Evolutionary conservation across 1,139 yeast genomes (phyloP), one percentile per base, ranked within the genome.

Genomic region (Lodderomyces margitis): DNA sequence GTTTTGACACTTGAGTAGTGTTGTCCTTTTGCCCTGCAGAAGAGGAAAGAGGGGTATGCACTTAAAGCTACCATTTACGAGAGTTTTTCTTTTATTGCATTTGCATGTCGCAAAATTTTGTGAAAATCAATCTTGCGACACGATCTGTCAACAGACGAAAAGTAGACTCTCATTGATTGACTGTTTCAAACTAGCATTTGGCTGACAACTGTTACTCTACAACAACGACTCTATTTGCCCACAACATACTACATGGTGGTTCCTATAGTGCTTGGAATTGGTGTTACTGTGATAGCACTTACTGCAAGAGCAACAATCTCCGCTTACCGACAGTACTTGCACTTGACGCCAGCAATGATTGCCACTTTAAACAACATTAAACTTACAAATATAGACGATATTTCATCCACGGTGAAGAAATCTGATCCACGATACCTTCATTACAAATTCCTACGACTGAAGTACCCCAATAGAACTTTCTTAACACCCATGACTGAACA

Each of bases 211-310:
- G n/a, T n/a, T n/a, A n/a, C n/a, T n/a, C n/a, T n/a, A n/a, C n/a
- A n/a, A n/a, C n/a, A n/a, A n/a, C n/a, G n/a, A n/a, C n/a, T n/a
- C n/a, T n/a, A n/a, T n/a, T n/a, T n/a, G n/a, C n/a, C n/a, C n/a
- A n/a, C n/a, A n/a, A n/a, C n/a, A n/a, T n/a, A n/a, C 33, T 6
- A 28, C 1, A 58, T 67, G 73, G 73, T 77, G 20, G 61, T 81
- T 27, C 87, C 87, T 11, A 70, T 81, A 2, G 57, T 81, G 17
- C 49, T 78, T 7, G 87, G 86, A 3, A 42, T 79, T 7, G 86
- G 84, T 1, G 75, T 74, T 9, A 77, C 87, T 0, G 51, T 75
- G 0, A 68, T 65, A 0, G 86, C 85, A 0, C 53, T 81, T 6
- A 67, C 80, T 0, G 68, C 74, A 16, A 77, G 71, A 55, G 74